These are phyloP conservation scores for Phaeophleospora eucalypticola DNA, from an alignment of 2,329 filamentous ascomycete genomes.

Conservation along the genomic window DNA sequence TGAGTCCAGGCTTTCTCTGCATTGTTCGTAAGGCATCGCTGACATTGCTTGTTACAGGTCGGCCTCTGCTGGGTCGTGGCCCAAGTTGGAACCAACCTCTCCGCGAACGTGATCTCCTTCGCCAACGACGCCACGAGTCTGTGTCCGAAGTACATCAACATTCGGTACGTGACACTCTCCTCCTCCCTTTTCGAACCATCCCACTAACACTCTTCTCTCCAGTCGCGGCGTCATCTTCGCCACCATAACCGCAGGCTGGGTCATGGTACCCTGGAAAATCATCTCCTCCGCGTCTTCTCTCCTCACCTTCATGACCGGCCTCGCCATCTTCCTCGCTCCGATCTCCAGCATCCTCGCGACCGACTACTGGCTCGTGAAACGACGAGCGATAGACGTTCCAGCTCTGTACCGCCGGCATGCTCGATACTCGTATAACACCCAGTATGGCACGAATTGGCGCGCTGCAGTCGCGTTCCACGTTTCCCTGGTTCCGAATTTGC, in stretches of 20 bases:
- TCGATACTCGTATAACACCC: conserved; percentile 48
- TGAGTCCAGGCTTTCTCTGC: too few species aligned
- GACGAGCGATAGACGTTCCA: conserved; percentile 41
- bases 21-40: too few species aligned
- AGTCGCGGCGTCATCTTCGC: conserved; percentile 42
- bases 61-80: conserved; percentile 49
- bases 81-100: conserved; percentile 50
- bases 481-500: conserved; percentile 54
- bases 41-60: too few species aligned
- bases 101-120: conserved; percentile 51
- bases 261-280: conserved; percentile 59
- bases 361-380: conserved; percentile 57
- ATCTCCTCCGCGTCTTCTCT: conserved; percentile 56
- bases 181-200: background rate
- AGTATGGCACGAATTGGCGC: conserved; percentile 55
- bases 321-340: conserved; percentile 62
- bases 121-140: conserved; percentile 52
- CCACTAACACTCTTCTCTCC: conserved; percentile 3
- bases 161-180: conserved; percentile 12
- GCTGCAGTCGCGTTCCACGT: conserved; percentile 56
- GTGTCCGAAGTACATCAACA: conserved; percentile 51
- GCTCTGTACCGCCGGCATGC: conserved; percentile 50
- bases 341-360: conserved; percentile 54
- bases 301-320: conserved; percentile 56
- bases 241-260: conserved; percentile 48